These are phyloP conservation scores for Dioszegia crocea DNA, from an alignment of 768 basidiomycete species.

Conservation along the genomic window DNA sequence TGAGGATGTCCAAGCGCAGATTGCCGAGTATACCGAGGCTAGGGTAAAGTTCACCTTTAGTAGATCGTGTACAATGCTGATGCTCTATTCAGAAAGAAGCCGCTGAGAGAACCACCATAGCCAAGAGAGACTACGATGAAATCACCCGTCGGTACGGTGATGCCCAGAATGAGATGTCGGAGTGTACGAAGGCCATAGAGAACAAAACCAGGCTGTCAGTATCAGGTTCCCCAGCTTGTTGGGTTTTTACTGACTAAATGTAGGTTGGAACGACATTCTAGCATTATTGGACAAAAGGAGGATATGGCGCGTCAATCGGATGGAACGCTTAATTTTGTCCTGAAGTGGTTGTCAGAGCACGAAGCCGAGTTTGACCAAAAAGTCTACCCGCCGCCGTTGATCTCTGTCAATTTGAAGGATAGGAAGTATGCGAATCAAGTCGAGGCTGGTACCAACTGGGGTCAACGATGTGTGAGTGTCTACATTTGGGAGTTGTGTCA, in stretches of 20 bases:
- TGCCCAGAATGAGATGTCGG: neutral
- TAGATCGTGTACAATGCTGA: too few relatives aligned
- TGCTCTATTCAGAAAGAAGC: neutral
- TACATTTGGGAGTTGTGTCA: too few relatives aligned
- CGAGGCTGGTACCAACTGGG: conserved; percentile 64
- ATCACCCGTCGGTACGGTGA: conserved; percentile 1
- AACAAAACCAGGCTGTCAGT: conserved; percentile 4
- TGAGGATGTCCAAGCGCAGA: conserved; percentile 47
- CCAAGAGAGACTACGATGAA: conserved; percentile 1
- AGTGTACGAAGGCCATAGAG: conserved; percentile 25
- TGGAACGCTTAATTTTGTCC: conserved; percentile 30
- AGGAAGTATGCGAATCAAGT: conserved; percentile 62
- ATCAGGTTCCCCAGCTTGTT: neutral
- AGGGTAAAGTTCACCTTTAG: neutral
- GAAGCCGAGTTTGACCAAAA: conserved; percentile 66
- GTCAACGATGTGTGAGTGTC: conserved; percentile 62
- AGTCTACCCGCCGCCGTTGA: conserved; percentile 78
- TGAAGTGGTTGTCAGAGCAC: conserved; percentile 52
- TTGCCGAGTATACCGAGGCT: conserved; percentile 30
- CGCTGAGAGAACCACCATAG: neutral
- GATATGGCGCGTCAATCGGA: conserved; percentile 58
- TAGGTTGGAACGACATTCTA: conserved; percentile 23
- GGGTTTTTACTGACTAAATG: neutral
- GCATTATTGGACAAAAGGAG: conserved; percentile 49
- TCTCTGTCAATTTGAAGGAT: conserved; percentile 68